Evolutionary conservation across 345 rosid species (phyloP).

Genomic region (Streptanthus diversifolius): DNA sequence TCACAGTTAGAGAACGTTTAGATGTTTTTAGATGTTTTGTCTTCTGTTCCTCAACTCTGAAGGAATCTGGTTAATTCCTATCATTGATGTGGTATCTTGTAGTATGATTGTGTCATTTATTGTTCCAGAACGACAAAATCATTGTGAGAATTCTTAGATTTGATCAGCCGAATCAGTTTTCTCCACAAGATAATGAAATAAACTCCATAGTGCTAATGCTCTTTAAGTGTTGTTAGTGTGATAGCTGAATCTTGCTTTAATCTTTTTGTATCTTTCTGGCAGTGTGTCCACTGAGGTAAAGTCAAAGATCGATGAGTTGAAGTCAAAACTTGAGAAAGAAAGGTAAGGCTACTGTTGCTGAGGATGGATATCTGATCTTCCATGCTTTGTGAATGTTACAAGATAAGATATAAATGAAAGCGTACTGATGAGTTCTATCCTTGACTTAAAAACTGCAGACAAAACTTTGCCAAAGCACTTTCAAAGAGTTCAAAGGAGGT

Average conservation of each 20-base stretch:
- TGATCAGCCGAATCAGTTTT: slow-evolving; percentile 1
- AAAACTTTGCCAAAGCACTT: slow-evolving; percentile 58
- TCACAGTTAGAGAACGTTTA: neutral
- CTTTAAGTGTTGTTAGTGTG: neutral
- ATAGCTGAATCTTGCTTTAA: neutral
- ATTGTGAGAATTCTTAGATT: neutral
- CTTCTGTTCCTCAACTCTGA: neutral
- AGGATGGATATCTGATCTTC: neutral
- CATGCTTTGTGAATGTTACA: neutral
- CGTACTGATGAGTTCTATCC: neutral
- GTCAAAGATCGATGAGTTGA: slow-evolving; percentile 67
- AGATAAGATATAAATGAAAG: neutral
- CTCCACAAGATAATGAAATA: neutral
- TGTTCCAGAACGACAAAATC: neutral
- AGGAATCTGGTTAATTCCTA: neutral
- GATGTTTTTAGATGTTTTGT: neutral
- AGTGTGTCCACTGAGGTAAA: slow-evolving; percentile 71
- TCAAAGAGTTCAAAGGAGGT: slow-evolving; percentile 87
- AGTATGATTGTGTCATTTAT: neutral
- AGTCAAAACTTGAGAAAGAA: slow-evolving; percentile 68
- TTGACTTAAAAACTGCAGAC: slow-evolving; percentile 42
- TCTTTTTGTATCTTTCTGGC: slow-evolving; percentile 18
- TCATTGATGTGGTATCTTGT: neutral
- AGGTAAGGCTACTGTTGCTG: slow-evolving; percentile 42
- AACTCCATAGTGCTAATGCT: neutral